Base-by-base conservation (phyloP, 2,329 filamentous ascomycete genomes). In the Apiospora aurea region DNA sequence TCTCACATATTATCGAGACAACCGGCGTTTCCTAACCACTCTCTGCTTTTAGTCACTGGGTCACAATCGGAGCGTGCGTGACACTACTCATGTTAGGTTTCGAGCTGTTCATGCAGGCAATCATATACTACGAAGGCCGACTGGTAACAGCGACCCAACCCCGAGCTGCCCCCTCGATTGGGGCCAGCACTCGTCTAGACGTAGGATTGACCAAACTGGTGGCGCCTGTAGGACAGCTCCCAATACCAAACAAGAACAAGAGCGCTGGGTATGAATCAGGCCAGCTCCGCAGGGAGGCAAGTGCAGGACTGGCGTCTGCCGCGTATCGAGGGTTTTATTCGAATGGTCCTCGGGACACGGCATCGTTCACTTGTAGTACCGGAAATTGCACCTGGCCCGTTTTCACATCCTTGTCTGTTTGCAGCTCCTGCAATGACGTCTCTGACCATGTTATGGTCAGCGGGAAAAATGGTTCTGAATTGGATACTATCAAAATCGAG, bases 41-140 rank as follows among this genome's bases (percentile, higher is more conserved):
- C 5, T 38, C 14, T 38, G 7, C 46, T n/a, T 34, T n/a, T n/a
- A 67, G 69, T 1, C 69, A 70, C 51, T 70, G 69, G 69, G 61
- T 13, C 26, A 7, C 53, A 2, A 14, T 70, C 11, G 69, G 69
- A 5, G 38, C 69, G 2, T 44, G n/a, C 24, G 44, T 67, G 4
- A 70, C 29, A 21, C 16, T 64, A 7, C 26, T 66, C 10, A 57
- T 70, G 24, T n/a, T 70, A 18, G 53, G 41, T 8, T 70, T 70
- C 24, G 69, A 70, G 29, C 38, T 53, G 1, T 49, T 70, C 21
- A 29, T 64, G 38, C 69, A 70, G 41, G 38, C 69, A 1, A 2
- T 49, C 4, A 51, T 70, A 4, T 46, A 57, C 6, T 43, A 67
- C 41, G 41, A 66, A 14, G 53, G 69, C 14, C 18, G 7, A 21